Base-by-base conservation (phyloP, 2,329 filamentous ascomycete species). In the Akanthomyces uredinophilus region DNA sequence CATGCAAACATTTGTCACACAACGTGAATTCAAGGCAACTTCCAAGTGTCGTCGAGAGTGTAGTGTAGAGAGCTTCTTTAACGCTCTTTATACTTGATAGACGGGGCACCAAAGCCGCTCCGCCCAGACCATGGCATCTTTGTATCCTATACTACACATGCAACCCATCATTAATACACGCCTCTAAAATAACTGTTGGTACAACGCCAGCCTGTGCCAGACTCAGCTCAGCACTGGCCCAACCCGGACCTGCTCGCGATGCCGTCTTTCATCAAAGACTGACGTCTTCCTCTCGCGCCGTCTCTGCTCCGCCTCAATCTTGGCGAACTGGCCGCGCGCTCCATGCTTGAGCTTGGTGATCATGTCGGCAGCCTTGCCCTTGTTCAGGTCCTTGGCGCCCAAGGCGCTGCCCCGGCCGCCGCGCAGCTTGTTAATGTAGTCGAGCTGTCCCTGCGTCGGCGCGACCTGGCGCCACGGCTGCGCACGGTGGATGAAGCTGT, bases 271-370 rank as follows among this genome's bases (percentile, higher is more conserved):
- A 61, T 82, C 76, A 13, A 70, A 63, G 27, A 73, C 71, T 3
- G 73, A 67, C 27, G 63, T 68, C 43, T 76, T 70, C 64, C 69
- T 79, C 55, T 78, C 74, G 41, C 71, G 75, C 57, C 81, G 81
- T 49, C 79, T 82, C 71, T 82, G 86, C 60, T 81, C 77, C 0
- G 76, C 78, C 69, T 82, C 79, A 62, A 84, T 74, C 39, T 70
- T 79, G 29, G 79, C 77, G 71, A 83, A 92, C 77, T 77, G 85
- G 65, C 75, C 90, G 73, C 79, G 84, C 1, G 90, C 91, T 0
- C 94, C 94, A 71, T 95, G 90, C 73, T 89, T 94, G 64, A 96
- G 71, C 74, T 96, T 96, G 8, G 91, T 96, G 66, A 98, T 96
- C 89, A 96, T 93, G 72, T 97, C 93, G 5, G 83, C 83, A 5